Evolutionary conservation across 2,329 filamentous ascomycete genomes (phyloP), one percentile per base, ranked within the genome.

Genomic region (Stachybotrys chartarum): DNA sequence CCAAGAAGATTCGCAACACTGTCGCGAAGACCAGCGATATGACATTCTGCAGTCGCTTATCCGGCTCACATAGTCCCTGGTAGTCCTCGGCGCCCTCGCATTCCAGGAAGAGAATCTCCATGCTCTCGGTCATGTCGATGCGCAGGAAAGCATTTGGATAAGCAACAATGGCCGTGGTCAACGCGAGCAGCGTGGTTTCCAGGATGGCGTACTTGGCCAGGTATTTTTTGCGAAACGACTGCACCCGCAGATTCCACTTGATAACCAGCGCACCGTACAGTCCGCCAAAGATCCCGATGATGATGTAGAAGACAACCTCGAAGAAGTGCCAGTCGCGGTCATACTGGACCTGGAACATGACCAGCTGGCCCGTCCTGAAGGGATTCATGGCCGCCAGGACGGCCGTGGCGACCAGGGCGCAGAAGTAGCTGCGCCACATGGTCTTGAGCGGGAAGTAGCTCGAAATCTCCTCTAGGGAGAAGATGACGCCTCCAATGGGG

Each of bases 91-190:
- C 86, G 6, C 88, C 91, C 66, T 96, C 90, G 63, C 94, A 99
- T 68, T 99, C 94, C 14, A 89, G 81, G 70, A 99, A 99, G 11
- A 99, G 75, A 59, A 97, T 96, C 69, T 97, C 92, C 94, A 99
- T 97, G 75, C 91, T 96, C 75, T 97, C 93, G 0, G 94, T 97
- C 94, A 99, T 97, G 72, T 99, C 95, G 64, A 97, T 97, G 55
- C 90, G 82, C 55, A 99, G 70, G 61, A 99, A 97, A 70, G 89
- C 91, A 64, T 99, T 99, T 1, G 93, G 94, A 66, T 96, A 99
- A 71, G 93, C 97, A n/a, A 99, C 79, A 30, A 97, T 79, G 10
- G 92, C 94, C 5, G 94, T 99, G 7, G 84, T 81, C 0, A 86
- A 83, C 1, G 94, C 92, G 46, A 99, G 75, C 16, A 96, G 72